Evolutionary conservation across 768 basidiomycete species (phyloP).

Genomic region (Kwoniella sp.): DNA sequence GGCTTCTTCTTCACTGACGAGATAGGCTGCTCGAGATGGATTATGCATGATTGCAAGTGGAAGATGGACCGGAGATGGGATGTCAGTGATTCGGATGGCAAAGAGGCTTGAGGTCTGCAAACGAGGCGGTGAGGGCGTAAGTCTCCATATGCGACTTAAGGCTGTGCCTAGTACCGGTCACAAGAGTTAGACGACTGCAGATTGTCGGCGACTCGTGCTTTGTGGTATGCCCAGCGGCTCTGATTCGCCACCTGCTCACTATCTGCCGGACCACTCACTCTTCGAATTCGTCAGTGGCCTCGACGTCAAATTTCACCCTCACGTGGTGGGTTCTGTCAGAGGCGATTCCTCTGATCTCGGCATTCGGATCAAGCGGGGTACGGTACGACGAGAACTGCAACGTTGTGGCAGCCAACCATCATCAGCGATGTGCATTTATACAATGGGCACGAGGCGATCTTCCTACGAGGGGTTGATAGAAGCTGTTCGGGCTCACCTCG

Average conservation of each 20-base stretch:
- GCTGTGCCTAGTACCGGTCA: too few species aligned
- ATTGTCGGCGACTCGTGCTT: too few species aligned
- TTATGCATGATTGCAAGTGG: slow-evolving; percentile 24
- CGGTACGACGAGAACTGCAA: slow-evolving; percentile 40
- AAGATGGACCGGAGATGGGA: slow-evolving; percentile 38
- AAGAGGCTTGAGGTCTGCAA: slow-evolving; percentile 8
- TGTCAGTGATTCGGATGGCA: slow-evolving; percentile 33
- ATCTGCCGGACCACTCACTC: slow-evolving; percentile 21
- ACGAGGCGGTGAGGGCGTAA: not conserved
- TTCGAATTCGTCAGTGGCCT: slow-evolving; percentile 38
- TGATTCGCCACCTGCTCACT: too few species aligned
- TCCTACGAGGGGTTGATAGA: too few species aligned
- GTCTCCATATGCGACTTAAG: too few species aligned
- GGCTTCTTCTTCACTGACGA: not conserved
- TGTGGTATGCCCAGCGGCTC: too few species aligned
- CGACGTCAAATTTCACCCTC: slow-evolving; percentile 35
- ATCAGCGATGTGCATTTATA: too few species aligned
- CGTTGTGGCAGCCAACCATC: not conserved
- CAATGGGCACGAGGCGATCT: not conserved
- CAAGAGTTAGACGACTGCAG: too few species aligned
- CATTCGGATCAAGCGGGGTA: slow-evolving; percentile 19
- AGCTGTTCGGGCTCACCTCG: slow-evolving; percentile 32
- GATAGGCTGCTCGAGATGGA: slow-evolving; percentile 19
- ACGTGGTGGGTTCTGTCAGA: slow-evolving; percentile 35
- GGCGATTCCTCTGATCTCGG: slow-evolving; percentile 30